Evolutionary conservation across 352 stramenopile species (phyloP).

Genomic region (Globisporangium splendens): DNA sequence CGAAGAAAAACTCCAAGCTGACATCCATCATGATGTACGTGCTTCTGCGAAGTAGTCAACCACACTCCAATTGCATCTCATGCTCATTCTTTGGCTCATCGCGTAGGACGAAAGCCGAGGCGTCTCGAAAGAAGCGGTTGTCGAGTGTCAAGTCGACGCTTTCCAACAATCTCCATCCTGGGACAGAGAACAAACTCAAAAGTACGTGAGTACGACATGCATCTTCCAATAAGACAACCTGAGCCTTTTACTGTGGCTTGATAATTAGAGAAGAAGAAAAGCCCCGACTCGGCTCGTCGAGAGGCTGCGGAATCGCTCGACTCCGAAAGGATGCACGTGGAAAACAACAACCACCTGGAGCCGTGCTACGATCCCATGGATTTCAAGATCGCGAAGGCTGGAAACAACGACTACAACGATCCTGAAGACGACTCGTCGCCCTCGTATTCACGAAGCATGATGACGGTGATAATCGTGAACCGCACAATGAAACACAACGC

Average conservation of each 20-base stretch:
- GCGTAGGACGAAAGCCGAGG: constrained; percentile 64
- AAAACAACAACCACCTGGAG: constrained; percentile 23
- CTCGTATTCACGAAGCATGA: constrained; percentile 17
- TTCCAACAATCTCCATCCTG: constrained; percentile 70
- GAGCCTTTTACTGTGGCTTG: neutral
- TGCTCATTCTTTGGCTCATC: neutral
- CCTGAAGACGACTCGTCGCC: constrained; percentile 7
- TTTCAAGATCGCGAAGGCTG: neutral
- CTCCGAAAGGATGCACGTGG: neutral
- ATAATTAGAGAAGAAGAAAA: constrained; percentile 34
- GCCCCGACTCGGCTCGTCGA: constrained; percentile 20
- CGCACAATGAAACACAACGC: constrained; percentile 8
- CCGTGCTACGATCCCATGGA: constrained; percentile 9
- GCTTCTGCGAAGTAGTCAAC: neutral
- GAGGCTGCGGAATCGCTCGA: constrained; percentile 12
- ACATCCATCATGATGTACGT: constrained; percentile 75
- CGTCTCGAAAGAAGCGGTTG: constrained; percentile 62
- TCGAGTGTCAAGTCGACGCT: constrained; percentile 71
- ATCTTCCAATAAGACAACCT: neutral
- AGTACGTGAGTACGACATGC: constrained; percentile 29
- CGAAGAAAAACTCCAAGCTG: constrained; percentile 74
- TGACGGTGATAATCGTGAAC: constrained; percentile 3
- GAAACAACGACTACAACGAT: constrained; percentile 9
- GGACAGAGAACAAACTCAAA: constrained; percentile 60
- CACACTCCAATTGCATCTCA: neutral